Evolutionary conservation across 1,139 yeast genomes (phyloP).

Genomic region (Hansenula anomala): DNA sequence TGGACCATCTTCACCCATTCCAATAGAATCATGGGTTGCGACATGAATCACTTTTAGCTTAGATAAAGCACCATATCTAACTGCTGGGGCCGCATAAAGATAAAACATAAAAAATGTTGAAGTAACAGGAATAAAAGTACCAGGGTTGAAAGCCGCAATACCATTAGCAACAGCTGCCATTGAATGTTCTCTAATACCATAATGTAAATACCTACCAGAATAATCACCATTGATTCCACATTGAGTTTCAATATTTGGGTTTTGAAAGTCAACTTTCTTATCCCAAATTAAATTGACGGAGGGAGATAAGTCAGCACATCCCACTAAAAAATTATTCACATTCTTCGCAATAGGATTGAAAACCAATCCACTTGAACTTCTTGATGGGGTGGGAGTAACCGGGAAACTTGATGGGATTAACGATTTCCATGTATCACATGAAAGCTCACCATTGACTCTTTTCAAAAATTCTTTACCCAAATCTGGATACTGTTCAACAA

Average conservation of each 20-base stretch:
- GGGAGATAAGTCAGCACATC: slow-evolving; percentile 28
- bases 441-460: slow-evolving; percentile 24
- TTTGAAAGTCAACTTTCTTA: slow-evolving; percentile 26
- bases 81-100: slow-evolving; percentile 34
- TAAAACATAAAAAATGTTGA: slow-evolving; percentile 35
- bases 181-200: slow-evolving; percentile 34
- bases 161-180: slow-evolving; percentile 36
- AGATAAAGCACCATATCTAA: slow-evolving; percentile 31
- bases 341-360: slow-evolving; percentile 21
- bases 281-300: slow-evolving; percentile 27
- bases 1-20: slow-evolving; percentile 36
- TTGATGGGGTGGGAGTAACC: slow-evolving; percentile 21
- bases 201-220: slow-evolving; percentile 28
- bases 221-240: slow-evolving; percentile 28
- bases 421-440: slow-evolving; percentile 19
- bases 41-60: slow-evolving; percentile 30
- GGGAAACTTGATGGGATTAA: slow-evolving; percentile 21
- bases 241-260: slow-evolving; percentile 20
- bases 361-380: slow-evolving; percentile 24
- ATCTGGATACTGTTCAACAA: slow-evolving; percentile 20
- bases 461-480: slow-evolving; percentile 21
- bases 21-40: slow-evolving; percentile 35
- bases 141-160: slow-evolving; percentile 30
- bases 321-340: slow-evolving; percentile 24
- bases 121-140: slow-evolving; percentile 32